Evolutionary conservation across 2,329 filamentous ascomycete genomes (phyloP).

Genomic region (Aspergillus unguis): DNA sequence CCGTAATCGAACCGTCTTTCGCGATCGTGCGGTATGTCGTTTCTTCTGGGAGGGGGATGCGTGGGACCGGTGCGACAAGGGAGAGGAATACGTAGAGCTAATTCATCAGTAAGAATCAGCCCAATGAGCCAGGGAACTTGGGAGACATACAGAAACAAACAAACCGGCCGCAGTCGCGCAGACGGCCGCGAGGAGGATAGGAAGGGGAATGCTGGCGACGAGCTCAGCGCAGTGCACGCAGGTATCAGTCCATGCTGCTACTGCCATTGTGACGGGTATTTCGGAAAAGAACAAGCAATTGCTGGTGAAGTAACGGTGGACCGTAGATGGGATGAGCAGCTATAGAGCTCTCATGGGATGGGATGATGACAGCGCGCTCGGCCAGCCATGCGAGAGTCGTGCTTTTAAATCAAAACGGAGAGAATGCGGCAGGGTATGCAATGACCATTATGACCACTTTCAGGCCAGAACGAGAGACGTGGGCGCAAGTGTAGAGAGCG

Average conservation of each 20-base stretch:
- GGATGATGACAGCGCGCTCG: constrained; percentile 19
- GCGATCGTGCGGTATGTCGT: constrained; percentile 78
- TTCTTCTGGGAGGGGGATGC: constrained; percentile 69
- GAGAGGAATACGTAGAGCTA: constrained; percentile 67
- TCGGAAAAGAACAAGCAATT: neutral
- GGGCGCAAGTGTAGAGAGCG: neutral
- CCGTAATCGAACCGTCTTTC: constrained; percentile 57
- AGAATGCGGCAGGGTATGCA: neutral
- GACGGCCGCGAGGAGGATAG: constrained; percentile 28
- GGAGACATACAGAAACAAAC: constrained; percentile 30
- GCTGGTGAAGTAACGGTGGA: neutral
- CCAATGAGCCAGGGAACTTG: neutral
- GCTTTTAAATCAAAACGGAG: constrained; percentile 14
- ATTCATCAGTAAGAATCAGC: neutral
- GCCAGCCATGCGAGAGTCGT: constrained; percentile 24
- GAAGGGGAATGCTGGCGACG: constrained; percentile 27
- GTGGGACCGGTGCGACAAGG: constrained; percentile 76
- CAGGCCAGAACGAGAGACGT: neutral
- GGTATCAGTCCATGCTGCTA: constrained; percentile 25
- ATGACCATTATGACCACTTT: constrained; percentile 13
- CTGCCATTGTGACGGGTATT: constrained; percentile 23
- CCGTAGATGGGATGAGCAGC: constrained; percentile 10
- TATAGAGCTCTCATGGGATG: constrained; percentile 18
- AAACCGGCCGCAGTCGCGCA: constrained; percentile 30
- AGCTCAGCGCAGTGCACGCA: constrained; percentile 34